phyloP scores from a whole-genome alignment of 441 rosid species.

The Kokia cookei region DNA sequence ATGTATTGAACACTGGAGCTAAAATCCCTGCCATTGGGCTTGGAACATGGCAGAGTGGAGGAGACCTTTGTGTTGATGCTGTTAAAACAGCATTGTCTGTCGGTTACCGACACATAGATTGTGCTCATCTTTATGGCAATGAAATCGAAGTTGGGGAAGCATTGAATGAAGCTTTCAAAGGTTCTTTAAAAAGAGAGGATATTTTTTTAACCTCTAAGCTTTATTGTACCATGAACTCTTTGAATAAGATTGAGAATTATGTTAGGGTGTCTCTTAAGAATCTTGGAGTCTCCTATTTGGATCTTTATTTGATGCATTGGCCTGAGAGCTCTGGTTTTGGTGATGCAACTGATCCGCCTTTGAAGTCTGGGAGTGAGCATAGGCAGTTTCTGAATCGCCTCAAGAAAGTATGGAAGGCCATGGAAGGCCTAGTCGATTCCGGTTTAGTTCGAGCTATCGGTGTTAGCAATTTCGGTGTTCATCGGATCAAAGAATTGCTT shows the following conservation, averaged over 20 bases:
- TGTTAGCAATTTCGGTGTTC: conserved; percentile 45
- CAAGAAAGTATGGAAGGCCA: conserved; percentile 59
- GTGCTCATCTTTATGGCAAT: conserved; percentile 61
- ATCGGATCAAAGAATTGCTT: conserved; percentile 53
- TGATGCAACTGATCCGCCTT: conserved; percentile 63
- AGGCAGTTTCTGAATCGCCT: conserved; percentile 48
- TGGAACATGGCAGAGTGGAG: conserved; percentile 66
- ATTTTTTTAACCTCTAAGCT: conserved; percentile 55
- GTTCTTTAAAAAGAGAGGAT: conserved; percentile 41
- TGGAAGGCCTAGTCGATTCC: conserved; percentile 47
- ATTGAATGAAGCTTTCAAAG: conserved; percentile 37
- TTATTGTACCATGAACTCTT: conserved; percentile 51
- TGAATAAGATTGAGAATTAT: conserved; percentile 54
- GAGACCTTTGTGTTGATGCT: conserved; percentile 52
- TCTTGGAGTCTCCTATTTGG: conserved; percentile 47
- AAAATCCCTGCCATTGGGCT: conserved; percentile 58
- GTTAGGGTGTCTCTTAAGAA: conserved; percentile 51
- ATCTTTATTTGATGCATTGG: conserved; percentile 63
- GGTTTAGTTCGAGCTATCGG: conserved; percentile 57
- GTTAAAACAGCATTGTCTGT: conserved; percentile 44
- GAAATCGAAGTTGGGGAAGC: conserved; percentile 60
- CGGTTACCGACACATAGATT: conserved; percentile 56
- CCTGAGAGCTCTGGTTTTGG: conserved; percentile 51
- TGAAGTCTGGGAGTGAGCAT: conserved; percentile 41
- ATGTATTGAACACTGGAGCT: conserved; percentile 49